A percentile compares a stretch with the other conserved stretches of the same genome.
Evolutionary conservation across 2,329 filamentous ascomycete genomes (phyloP).

Genomic region (Verticillium dahliae): DNA sequence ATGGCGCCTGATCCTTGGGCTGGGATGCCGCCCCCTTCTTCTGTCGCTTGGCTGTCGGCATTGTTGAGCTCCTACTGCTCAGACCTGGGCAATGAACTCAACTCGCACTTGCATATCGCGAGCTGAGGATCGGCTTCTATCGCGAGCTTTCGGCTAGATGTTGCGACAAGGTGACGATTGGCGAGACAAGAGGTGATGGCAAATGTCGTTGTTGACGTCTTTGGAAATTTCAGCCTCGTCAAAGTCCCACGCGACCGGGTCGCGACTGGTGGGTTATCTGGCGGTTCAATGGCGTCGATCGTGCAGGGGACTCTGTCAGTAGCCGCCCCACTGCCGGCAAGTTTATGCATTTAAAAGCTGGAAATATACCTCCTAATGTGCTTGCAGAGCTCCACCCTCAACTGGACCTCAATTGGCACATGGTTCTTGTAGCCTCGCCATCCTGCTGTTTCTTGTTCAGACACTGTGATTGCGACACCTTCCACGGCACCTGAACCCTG

Average conservation of each 20-base stretch:
- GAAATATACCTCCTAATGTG: background rate
- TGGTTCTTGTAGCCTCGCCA: background rate
- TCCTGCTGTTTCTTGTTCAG: background rate
- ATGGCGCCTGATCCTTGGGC: slow-evolving; percentile 18
- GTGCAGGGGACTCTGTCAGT: background rate
- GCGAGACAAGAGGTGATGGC: background rate
- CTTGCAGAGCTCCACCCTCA: background rate
- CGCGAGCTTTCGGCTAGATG: background rate
- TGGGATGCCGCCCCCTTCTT: slow-evolving; percentile 43
- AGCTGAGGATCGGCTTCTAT: background rate
- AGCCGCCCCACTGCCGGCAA: background rate
- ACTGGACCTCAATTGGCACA: background rate
- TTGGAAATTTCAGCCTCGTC: slow-evolving; percentile 28
- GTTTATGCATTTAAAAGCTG: background rate
- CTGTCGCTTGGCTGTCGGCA: slow-evolving; percentile 55
- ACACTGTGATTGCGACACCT: background rate
- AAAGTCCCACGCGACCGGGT: background rate
- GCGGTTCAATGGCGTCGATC: background rate
- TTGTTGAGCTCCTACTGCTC: slow-evolving; percentile 19
- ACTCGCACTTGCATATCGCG: background rate
- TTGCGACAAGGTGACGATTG: background rate
- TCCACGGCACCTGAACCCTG: background rate
- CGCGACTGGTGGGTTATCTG: background rate
- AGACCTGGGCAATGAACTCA: background rate
- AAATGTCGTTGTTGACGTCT: background rate